Evolutionary conservation across 371 early-diverging fungal genomes (phyloP).

Genomic region (Rhizopus delemar): DNA sequence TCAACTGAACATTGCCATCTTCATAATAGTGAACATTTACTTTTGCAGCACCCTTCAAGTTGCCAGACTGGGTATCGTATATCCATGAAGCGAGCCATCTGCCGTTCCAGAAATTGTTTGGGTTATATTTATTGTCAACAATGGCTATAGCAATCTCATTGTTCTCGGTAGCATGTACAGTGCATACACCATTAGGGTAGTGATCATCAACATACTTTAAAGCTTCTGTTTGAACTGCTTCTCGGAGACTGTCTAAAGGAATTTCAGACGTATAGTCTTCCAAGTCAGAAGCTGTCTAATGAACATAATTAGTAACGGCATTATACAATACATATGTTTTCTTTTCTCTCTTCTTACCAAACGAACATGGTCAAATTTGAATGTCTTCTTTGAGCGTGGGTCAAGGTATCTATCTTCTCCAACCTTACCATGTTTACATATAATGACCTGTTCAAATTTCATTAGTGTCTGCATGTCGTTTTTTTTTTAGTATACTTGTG

Average conservation of each 20-base stretch:
- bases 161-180: slow-evolving; percentile 63
- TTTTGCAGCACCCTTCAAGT: slow-evolving; percentile 70
- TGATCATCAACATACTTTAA: slow-evolving; percentile 71
- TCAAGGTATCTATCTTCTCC: slow-evolving; percentile 71
- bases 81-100: slow-evolving; percentile 88
- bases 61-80: slow-evolving; percentile 54
- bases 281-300: slow-evolving; percentile 58
- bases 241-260: slow-evolving; percentile 54
- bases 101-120: slow-evolving; percentile 94
- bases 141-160: slow-evolving; percentile 65
- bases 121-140: slow-evolving; percentile 89
- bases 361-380: slow-evolving; percentile 76
- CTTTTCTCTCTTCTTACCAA: slow-evolving; percentile 43
- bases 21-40: slow-evolving; percentile 96
- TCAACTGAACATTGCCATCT: slow-evolving; percentile 97
- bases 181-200: slow-evolving; percentile 73
- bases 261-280: slow-evolving; percentile 56
- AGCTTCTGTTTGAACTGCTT: slow-evolving; percentile 65
- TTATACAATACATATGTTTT: background rate
- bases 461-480: background rate
- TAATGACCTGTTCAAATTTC: slow-evolving; percentile 58
- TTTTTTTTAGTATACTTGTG: background rate
- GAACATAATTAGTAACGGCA: background rate
- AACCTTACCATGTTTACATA: slow-evolving; percentile 72
- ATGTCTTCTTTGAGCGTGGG: slow-evolving; percentile 67